A percentile compares a stretch with the other conserved stretches of the same genome.
These are phyloP conservation scores for Aspergillus biplanus DNA, from an alignment of 495 filamentous ascomycete species.

Conservation along the genomic window DNA sequence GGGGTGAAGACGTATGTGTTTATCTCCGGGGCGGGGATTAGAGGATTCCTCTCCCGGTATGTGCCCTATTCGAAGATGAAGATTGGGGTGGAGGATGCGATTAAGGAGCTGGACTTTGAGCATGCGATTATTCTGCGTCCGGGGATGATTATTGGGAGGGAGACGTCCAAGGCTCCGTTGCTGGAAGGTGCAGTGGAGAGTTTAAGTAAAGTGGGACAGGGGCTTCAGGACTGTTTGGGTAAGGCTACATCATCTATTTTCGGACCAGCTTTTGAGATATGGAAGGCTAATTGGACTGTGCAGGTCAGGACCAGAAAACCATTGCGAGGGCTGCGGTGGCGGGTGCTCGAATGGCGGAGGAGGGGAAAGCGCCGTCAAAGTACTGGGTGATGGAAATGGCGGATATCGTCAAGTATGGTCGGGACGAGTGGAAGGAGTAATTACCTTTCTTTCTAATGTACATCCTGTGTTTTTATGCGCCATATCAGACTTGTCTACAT, in stretches of 20 bases:
- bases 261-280: too few species aligned
- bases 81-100: conserved; percentile 43
- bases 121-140: conserved; percentile 42
- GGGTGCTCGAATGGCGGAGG: conserved; percentile 34
- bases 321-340: conserved; percentile 45
- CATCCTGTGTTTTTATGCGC: background rate
- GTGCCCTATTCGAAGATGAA: conserved; percentile 47
- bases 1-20: conserved; percentile 55
- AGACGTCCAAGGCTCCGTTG: conserved; percentile 34
- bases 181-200: conserved; percentile 34
- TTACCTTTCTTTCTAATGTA: too few species aligned
- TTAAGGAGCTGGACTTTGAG: conserved; percentile 41
- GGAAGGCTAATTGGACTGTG: conserved; percentile 7
- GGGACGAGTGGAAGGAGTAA: conserved; percentile 42
- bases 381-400: conserved; percentile 40
- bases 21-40: conserved; percentile 45
- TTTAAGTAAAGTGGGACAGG: conserved; percentile 31
- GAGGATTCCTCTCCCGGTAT: conserved; percentile 29
- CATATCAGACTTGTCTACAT: background rate
- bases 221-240: conserved; percentile 40
- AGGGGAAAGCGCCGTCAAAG: conserved; percentile 40
- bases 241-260: too few species aligned
- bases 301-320: conserved; percentile 38
- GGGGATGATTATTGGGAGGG: conserved; percentile 43
- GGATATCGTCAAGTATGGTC: conserved; percentile 40